Evolutionary conservation across 2,329 filamentous ascomycete genomes (phyloP).

Genomic region (Mycocentrospora acerina): DNA sequence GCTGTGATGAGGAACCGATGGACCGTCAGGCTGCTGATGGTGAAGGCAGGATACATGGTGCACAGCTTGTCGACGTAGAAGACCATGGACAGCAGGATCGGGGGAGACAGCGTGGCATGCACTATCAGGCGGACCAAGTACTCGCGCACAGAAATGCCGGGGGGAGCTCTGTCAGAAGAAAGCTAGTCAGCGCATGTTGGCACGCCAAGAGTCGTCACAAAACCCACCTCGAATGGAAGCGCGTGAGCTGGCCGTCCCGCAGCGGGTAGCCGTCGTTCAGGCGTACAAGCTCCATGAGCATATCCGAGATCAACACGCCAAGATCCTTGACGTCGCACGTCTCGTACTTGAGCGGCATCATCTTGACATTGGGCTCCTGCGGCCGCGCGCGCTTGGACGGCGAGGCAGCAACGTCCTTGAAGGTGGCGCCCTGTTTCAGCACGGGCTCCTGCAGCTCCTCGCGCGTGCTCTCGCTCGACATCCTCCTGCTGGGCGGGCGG

Average conservation of each 20-base stretch:
- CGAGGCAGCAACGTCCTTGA: conserved; percentile 18
- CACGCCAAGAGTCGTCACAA: not conserved
- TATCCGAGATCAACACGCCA: conserved; percentile 86
- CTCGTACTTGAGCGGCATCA: conserved; percentile 76
- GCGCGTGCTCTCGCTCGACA: conserved; percentile 14
- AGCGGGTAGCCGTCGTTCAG: conserved; percentile 89
- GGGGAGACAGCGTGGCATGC: conserved; percentile 89
- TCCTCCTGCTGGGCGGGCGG: conserved; percentile 10
- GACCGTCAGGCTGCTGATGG: conserved; percentile 92
- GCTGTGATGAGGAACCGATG: conserved; percentile 97
- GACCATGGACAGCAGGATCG: conserved; percentile 96
- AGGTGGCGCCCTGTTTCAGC: not conserved
- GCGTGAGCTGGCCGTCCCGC: conserved; percentile 80
- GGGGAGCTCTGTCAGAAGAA: conserved; percentile 59
- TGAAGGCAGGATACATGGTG: conserved; percentile 89
- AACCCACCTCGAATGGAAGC: conserved; percentile 86
- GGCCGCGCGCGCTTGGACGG: conserved; percentile 36
- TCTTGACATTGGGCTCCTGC: conserved; percentile 50
- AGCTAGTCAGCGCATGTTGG: conserved; percentile 12
- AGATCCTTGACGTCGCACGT: conserved; percentile 80
- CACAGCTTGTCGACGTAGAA: conserved; percentile 98
- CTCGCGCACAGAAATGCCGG: conserved; percentile 90
- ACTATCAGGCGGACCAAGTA: conserved; percentile 91
- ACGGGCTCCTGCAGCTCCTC: conserved; percentile 5
- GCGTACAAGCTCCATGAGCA: conserved; percentile 92